phyloP scores from a whole-genome alignment of 2,329 filamentous ascomycete species.

The Rhinocladiella similis region DNA sequence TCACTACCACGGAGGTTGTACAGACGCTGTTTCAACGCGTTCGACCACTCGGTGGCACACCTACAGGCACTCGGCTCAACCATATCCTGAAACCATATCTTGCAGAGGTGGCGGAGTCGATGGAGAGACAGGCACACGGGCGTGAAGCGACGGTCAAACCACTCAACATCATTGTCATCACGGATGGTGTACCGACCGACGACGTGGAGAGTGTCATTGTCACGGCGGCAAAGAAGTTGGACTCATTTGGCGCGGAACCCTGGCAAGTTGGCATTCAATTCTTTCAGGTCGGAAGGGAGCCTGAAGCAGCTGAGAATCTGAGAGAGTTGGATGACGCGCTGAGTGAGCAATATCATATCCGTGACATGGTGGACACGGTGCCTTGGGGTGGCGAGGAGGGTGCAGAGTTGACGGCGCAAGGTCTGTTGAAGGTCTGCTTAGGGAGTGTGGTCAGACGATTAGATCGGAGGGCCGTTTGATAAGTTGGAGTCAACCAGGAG shows the following conservation, averaged over 20 bases:
- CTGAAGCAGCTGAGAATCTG: slow-evolving; percentile 64
- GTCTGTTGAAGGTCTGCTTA: slow-evolving; percentile 78
- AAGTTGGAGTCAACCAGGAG: too few relatives aligned
- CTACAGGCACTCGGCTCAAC: slow-evolving; percentile 70
- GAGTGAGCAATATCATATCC: slow-evolving; percentile 56
- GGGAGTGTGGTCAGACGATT: slow-evolving; percentile 71
- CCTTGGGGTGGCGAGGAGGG: slow-evolving; percentile 62
- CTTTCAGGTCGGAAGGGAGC: slow-evolving; percentile 84
- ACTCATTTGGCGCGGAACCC: slow-evolving; percentile 66
- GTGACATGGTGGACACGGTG: slow-evolving; percentile 92
- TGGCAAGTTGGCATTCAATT: slow-evolving; percentile 93
- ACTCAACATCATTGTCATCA: slow-evolving; percentile 89
- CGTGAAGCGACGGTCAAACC: slow-evolving; percentile 60
- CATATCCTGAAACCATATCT: slow-evolving; percentile 75
- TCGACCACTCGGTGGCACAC: slow-evolving; percentile 66
- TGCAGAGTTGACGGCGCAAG: slow-evolving; percentile 62
- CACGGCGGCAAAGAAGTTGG: slow-evolving; percentile 67
- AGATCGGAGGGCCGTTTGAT: slow-evolving; percentile 47
- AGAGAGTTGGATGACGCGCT: slow-evolving; percentile 74
- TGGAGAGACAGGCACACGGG: slow-evolving; percentile 42
- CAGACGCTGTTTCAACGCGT: slow-evolving; percentile 69
- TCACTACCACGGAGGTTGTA: slow-evolving; percentile 61
- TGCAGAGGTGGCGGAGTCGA: slow-evolving; percentile 49
- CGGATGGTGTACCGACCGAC: slow-evolving; percentile 80
- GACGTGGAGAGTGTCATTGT: slow-evolving; percentile 73